Evolutionary conservation across 441 rosid genomes (phyloP).

Genomic region (Raphanus hybrid): DNA sequence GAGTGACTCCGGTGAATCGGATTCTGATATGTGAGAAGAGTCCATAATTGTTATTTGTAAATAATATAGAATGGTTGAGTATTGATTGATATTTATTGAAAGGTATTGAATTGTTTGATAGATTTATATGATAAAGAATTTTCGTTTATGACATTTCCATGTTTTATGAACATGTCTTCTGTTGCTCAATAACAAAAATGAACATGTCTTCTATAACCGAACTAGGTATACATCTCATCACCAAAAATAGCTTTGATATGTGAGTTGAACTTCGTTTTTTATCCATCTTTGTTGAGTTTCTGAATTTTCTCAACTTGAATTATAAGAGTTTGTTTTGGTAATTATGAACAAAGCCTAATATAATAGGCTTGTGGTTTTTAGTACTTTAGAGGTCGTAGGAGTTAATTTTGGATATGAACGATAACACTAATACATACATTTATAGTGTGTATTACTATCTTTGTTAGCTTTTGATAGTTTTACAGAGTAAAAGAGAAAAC

Average conservation of each 20-base stretch:
- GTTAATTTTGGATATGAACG: no score
- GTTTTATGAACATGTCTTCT: not conserved
- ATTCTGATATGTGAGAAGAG: conserved; percentile 55
- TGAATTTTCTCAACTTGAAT: not conserved
- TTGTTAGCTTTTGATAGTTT: no score
- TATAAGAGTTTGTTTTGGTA: not conserved
- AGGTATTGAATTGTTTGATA: not conserved
- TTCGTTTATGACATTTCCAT: conserved; percentile 8
- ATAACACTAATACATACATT: no score
- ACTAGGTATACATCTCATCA: not conserved
- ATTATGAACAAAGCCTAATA: not conserved
- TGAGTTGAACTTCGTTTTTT: conserved; percentile 20
- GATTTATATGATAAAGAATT: conserved; percentile 12
- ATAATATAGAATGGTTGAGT: conserved; percentile 23
- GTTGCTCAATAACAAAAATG: not conserved
- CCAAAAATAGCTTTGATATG: conserved; percentile 2
- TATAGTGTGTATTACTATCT: no score
- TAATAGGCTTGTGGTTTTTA: not conserved
- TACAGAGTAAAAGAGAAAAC: no score
- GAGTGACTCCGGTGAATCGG: conserved; percentile 57
- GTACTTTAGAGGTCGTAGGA: no score
- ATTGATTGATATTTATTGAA: not conserved
- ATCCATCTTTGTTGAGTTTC: not conserved
- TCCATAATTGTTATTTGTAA: conserved; percentile 25
- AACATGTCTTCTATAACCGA: not conserved